Percentiles rank a stretch among this genome's conserved stretches.
Conservation (phyloP, 2,329 filamentous ascomycete genomes). For the Chrysoporthe austroafricana region DNA sequence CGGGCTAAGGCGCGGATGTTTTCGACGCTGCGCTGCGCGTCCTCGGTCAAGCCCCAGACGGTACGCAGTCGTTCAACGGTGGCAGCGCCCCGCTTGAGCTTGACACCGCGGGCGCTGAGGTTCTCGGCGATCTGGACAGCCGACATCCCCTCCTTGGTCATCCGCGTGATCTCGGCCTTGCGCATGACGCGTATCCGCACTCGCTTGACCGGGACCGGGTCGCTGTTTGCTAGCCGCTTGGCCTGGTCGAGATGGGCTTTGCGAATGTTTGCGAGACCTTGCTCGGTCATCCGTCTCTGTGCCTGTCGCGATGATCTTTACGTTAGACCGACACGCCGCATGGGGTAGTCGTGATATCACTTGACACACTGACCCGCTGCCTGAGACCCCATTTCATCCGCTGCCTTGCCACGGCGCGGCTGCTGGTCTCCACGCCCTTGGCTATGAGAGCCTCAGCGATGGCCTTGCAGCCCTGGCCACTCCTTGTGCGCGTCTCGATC, state of each 20-base stretch:
- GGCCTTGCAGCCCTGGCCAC: conserved; percentile 23
- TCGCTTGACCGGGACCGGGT: conserved; percentile 12
- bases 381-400: conserved; percentile 24
- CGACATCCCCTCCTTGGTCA: conserved; percentile 24
- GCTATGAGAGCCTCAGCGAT: conserved; percentile 17
- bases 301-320: conserved; percentile 4
- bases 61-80: conserved; percentile 24
- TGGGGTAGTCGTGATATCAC: not conserved
- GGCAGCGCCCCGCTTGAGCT: conserved; percentile 12
- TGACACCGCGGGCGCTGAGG: conserved; percentile 18
- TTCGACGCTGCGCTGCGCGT: conserved; percentile 12
- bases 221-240: conserved; percentile 17
- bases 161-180: conserved; percentile 26
- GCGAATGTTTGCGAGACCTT: conserved; percentile 25
- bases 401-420: conserved; percentile 20
- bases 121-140: conserved; percentile 17
- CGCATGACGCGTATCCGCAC: conserved; percentile 23
- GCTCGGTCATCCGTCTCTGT: conserved; percentile 16
- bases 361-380: conserved; percentile 11
- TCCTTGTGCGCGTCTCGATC: conserved; percentile 20
- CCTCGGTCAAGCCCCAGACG: conserved; percentile 16
- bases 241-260: conserved; percentile 22
- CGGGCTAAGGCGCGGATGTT: conserved; percentile 13
- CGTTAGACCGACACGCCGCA: not conserved
- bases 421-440: conserved; percentile 23